Evolutionary conservation across 768 basidiomycete genomes (phyloP).

Genomic region (Termitomyces sp.): DNA sequence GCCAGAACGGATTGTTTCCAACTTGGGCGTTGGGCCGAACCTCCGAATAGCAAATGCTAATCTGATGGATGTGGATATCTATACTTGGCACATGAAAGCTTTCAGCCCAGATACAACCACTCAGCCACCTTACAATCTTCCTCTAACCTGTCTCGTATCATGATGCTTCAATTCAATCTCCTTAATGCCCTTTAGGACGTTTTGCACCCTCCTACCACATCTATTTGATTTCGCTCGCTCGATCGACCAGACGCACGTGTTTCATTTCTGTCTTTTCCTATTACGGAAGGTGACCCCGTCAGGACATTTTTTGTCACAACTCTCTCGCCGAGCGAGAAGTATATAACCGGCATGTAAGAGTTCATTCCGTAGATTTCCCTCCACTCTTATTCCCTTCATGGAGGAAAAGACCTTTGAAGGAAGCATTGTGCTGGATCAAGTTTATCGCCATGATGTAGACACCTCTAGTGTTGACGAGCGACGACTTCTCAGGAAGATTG

Average conservation of each 20-base stretch:
- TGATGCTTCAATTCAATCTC: background rate
- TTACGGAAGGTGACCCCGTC: constrained; percentile 15
- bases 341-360: constrained; percentile 5
- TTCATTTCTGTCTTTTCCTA: constrained; percentile 10
- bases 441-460: constrained; percentile 50
- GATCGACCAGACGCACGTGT: background rate
- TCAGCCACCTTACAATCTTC: background rate
- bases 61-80: background rate
- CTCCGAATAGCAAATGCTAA: background rate
- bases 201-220: background rate
- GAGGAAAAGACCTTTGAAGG: constrained; percentile 13
- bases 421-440: constrained; percentile 16
- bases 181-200: background rate
- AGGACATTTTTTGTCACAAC: constrained; percentile 13
- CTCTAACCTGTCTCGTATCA: background rate
- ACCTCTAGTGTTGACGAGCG: constrained; percentile 49
- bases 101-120: background rate
- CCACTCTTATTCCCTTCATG: constrained; percentile 12
- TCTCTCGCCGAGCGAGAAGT: constrained; percentile 13
- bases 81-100: background rate
- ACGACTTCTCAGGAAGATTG: constrained; percentile 54
- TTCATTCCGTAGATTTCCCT: constrained; percentile 9
- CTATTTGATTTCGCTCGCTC: background rate
- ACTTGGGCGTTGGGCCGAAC: background rate
- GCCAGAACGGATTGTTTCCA: background rate